Percentiles rank a stretch among this genome's conserved stretches.
phyloP scores from a whole-genome alignment of 345 rosid genomes.

The Gossypium bickii region DNA sequence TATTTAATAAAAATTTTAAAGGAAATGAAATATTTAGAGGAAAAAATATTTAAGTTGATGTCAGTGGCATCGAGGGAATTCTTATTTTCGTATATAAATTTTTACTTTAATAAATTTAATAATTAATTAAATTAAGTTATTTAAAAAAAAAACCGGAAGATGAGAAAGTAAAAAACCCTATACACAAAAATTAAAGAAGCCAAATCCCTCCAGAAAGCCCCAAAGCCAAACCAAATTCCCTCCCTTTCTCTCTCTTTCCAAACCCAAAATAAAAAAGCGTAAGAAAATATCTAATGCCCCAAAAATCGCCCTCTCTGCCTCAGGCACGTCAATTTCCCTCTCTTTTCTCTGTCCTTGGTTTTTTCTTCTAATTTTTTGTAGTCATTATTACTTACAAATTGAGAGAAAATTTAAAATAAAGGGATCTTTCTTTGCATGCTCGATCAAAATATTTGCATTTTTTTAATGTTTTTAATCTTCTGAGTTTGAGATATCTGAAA shows the following conservation, averaged over 20 bases:
- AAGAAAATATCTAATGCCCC: constrained; percentile 20
- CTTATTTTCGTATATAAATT: no score
- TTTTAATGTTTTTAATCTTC: neutral
- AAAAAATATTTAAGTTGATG: no score
- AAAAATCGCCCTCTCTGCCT: constrained; percentile 15
- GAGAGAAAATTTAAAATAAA: neutral
- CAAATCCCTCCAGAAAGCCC: neutral
- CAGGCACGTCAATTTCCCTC: constrained; percentile 28
- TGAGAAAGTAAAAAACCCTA: neutral
- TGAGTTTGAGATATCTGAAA: neutral
- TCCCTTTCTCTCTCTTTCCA: neutral
- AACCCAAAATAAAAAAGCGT: neutral
- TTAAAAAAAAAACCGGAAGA: neutral
- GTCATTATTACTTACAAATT: neutral
- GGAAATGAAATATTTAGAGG: no score
- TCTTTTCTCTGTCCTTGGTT: neutral
- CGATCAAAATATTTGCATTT: neutral
- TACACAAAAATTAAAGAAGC: neutral
- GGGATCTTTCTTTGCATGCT: neutral
- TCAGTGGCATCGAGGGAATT: no score
- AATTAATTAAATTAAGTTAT: no score
- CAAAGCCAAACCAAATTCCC: neutral
- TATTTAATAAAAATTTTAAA: no score
- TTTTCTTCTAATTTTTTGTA: neutral
- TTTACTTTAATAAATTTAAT: no score